A percentile compares a stretch with the other conserved stretches of the same genome.
phyloP scores from a whole-genome alignment of 1,284 basidiomycete species.

The Sphaerobolus stellatus region DNA sequence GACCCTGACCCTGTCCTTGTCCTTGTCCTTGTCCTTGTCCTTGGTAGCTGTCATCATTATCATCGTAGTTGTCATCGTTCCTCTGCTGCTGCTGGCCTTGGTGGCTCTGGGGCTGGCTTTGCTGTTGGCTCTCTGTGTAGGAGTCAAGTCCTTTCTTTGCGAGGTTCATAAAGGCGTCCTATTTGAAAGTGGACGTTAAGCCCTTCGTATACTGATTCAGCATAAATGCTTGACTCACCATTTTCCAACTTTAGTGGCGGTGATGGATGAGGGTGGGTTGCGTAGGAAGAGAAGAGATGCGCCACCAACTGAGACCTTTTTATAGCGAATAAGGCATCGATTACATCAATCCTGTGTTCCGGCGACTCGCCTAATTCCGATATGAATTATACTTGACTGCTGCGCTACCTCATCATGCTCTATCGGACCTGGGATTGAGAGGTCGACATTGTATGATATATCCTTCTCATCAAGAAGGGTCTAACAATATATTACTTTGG shows the following conservation, averaged over 20 bases:
- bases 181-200: background rate
- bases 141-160: conserved; percentile 62
- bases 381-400: too few species aligned
- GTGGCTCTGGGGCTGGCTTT: conserved; percentile 10
- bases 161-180: conserved; percentile 66
- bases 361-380: too few species aligned
- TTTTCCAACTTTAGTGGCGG: background rate
- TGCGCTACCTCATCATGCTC: too few species aligned
- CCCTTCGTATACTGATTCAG: background rate
- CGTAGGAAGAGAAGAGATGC: background rate
- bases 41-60: conserved; percentile 6
- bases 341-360: too few species aligned
- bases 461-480: too few species aligned
- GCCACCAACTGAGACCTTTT: background rate
- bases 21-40: too few species aligned
- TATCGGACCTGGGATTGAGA: too few species aligned
- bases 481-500: too few species aligned
- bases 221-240: background rate
- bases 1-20: too few species aligned
- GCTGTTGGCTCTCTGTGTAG: conserved; percentile 41
- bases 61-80: background rate
- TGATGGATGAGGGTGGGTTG: background rate
- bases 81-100: conserved; percentile 12
- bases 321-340: too few species aligned
- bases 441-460: too few species aligned